Percentiles rank a stretch among this genome's conserved stretches.
Conservation (phyloP, 306 rosid genomes). For the Quercus robur region DNA sequence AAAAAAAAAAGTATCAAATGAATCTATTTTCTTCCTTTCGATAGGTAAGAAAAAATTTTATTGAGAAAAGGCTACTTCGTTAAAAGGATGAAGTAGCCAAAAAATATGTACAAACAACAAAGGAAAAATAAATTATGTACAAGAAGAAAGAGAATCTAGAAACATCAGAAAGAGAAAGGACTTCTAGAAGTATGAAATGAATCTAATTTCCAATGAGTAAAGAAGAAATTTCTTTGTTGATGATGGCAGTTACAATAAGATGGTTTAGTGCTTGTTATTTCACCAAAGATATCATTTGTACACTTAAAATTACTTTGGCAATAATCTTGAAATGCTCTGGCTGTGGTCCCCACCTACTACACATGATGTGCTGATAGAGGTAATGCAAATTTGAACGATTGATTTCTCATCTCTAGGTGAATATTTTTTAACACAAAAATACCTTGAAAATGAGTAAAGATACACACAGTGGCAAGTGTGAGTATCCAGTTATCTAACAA, state of each 20-base stretch:
- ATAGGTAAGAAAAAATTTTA: too few species aligned
- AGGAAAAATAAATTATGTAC: too few species aligned
- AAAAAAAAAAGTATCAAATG: too few species aligned
- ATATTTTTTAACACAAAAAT: neutral
- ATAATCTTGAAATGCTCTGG: neutral
- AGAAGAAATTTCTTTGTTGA: neutral
- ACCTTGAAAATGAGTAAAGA: neutral
- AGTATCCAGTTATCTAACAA: neutral
- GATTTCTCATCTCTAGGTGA: neutral
- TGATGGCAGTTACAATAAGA: neutral
- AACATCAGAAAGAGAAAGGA: too few species aligned
- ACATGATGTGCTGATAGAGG: neutral
- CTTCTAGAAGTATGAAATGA: neutral
- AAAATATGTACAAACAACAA: too few species aligned
- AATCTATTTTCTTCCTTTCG: too few species aligned
- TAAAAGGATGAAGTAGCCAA: too few species aligned
- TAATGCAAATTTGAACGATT: neutral
- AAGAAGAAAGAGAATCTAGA: too few species aligned
- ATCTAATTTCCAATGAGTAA: neutral
- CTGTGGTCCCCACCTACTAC: neutral
- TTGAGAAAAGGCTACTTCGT: too few species aligned
- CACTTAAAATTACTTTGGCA: neutral
- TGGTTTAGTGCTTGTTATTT: neutral
- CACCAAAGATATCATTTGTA: neutral
- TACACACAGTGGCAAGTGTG: neutral